These are phyloP conservation scores for Staphylotrichum tortipilum DNA, from an alignment of 495 filamentous ascomycete species.

Conservation along the genomic window DNA sequence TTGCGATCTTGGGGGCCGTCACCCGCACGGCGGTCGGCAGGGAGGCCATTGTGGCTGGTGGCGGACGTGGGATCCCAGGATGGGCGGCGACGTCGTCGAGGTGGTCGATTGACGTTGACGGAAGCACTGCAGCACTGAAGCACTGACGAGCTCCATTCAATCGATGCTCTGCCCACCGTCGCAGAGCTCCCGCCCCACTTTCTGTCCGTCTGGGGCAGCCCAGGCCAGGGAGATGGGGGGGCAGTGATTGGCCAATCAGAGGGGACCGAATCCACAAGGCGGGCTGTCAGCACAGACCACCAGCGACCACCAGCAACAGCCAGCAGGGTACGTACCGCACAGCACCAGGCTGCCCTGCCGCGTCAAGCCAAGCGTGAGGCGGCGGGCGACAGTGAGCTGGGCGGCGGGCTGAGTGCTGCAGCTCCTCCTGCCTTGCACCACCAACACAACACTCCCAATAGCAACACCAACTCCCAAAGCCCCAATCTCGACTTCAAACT, in stretches of 20 bases:
- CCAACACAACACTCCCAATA: constrained; percentile 4
- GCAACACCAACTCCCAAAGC: not conserved
- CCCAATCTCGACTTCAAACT: not conserved
- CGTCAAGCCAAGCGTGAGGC: constrained; percentile 14
- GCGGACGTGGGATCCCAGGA: constrained; percentile 25
- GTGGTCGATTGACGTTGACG: constrained; percentile 27
- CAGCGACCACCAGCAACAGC: no score
- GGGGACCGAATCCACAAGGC: not conserved
- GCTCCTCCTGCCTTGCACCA: constrained; percentile 3
- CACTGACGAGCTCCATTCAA: constrained; percentile 18
- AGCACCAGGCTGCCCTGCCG: constrained; percentile 23
- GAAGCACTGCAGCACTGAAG: no score
- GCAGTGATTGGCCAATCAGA: constrained; percentile 7
- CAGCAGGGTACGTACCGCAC: constrained; percentile 18
- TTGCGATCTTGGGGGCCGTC: constrained; percentile 23
- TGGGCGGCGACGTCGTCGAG: constrained; percentile 15
- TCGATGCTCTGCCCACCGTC: constrained; percentile 12
- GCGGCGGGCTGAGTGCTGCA: constrained; percentile 8
- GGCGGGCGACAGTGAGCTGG: constrained; percentile 10
- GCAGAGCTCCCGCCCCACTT: constrained; percentile 20
- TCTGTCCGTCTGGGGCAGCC: not conserved
- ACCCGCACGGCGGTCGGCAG: constrained; percentile 41
- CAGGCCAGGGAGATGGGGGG: not conserved
- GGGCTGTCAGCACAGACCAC: constrained; percentile 5
- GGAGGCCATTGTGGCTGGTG: constrained; percentile 38